phyloP scores from a whole-genome alignment of 2,329 filamentous ascomycete genomes.

The Sarocladium strictum region DNA sequence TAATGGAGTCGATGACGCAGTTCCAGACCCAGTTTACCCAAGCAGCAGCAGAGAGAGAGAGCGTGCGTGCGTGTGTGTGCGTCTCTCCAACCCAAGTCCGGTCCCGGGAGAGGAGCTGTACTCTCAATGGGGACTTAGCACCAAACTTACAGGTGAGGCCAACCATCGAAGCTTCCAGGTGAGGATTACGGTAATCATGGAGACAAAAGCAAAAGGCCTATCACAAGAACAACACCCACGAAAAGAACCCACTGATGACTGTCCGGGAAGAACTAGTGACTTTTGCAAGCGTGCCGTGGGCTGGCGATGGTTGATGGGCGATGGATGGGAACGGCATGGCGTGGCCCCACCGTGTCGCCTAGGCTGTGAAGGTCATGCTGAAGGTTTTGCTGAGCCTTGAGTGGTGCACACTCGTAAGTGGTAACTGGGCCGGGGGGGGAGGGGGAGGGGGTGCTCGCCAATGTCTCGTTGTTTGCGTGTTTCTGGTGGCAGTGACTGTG shows the following conservation, averaged over 20 bases:
- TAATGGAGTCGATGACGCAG: conserved; percentile 10
- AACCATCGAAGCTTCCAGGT: not conserved
- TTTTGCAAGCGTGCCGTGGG: no score
- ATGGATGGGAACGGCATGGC: conserved; percentile 1
- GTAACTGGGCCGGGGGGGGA: no score
- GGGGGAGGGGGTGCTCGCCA: no score
- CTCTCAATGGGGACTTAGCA: not conserved
- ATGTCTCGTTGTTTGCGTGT: no score
- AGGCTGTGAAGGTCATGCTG: no score
- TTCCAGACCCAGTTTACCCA: not conserved
- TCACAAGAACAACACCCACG: no score
- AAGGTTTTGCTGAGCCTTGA: not conserved
- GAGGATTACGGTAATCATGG: not conserved
- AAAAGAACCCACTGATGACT: no score
- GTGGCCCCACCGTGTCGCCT: not conserved
- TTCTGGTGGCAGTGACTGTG: no score
- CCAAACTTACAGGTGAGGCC: not conserved
- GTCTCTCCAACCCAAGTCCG: not conserved
- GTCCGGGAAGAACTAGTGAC: no score
- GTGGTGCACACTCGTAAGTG: not conserved
- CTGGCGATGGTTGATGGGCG: not conserved
- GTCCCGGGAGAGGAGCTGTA: not conserved
- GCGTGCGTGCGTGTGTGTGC: no score
- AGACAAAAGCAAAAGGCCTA: not conserved
- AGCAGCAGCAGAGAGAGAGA: no score